Evolutionary conservation across 2,329 filamentous ascomycete species (phyloP), one percentile per base, ranked within the genome.

Genomic region (Cercospora sp.): DNA sequence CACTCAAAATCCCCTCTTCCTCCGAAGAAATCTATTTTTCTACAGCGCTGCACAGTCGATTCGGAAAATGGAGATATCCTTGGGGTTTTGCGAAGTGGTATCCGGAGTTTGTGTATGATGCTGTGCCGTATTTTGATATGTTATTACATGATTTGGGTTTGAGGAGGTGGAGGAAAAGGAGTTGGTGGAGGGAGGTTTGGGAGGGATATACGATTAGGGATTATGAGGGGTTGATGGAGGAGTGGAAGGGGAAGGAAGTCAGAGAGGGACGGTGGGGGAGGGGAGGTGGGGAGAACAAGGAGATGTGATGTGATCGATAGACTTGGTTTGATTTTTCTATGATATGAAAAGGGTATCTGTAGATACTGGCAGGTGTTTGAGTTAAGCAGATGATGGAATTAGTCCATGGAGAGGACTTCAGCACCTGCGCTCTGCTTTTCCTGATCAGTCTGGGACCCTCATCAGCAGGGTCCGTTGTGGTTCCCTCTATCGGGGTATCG

Each of bases 91-190:
- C 40, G 9, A 63, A 68, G 18, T 70, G 68, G 68, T 70, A 65
- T 64, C 63, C 68, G 28, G 68, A 70, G 33, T 66, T 68, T 60
- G 63, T 70, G 18, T 68, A 66, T 59, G 66, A 68, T 57, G 63
- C 66, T n/a, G 42, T 68, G 1, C 65, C 68, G 12, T 70, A 66
- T 61, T 65, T 60, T 16, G 65, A 68, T 66, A 70, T 70, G 66
- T 55, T 66, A 31, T 55, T 70, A 63, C 53, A 30, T 26, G 68
- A 68, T 61, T 28, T 68, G 36, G 69, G 64, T 2, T 7, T 67
- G 61, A 63, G 40, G 33, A 66, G 51, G 63, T 36, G 48, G 16
- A 45, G 69, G 66, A 67, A 70, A 57, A 31, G n/a, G 30, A 64
- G 55, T 6, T 68, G 63, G 68, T 33, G 33, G 60, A 67, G 31